phyloP scores from a whole-genome alignment of 768 basidiomycete species.

The Rickenella mellea region DNA sequence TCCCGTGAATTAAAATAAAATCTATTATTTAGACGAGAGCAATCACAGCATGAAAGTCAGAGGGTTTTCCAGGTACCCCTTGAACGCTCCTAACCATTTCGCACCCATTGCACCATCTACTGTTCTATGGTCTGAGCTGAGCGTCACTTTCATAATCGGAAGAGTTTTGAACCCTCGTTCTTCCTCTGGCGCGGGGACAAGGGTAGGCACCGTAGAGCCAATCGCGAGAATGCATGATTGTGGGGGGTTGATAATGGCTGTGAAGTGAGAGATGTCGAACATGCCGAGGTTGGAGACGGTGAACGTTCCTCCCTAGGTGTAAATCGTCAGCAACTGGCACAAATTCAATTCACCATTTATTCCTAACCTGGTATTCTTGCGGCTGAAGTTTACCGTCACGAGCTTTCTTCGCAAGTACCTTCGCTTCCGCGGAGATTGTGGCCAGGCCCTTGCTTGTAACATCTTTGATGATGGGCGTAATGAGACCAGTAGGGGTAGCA shows the following conservation, averaged over 20 bases:
- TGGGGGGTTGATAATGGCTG: constrained; percentile 98
- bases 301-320: constrained; percentile 82
- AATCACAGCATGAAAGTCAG: constrained; percentile 92
- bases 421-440: constrained; percentile 85
- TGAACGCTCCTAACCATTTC: constrained; percentile 87
- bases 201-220: constrained; percentile 75
- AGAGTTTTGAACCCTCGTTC: constrained; percentile 92
- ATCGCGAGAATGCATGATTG: constrained; percentile 97
- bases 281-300: constrained; percentile 99
- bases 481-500: constrained; percentile 89
- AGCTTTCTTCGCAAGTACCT: constrained; percentile 88
- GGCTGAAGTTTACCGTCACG: constrained; percentile 94
- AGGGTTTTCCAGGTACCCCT: constrained; percentile 93
- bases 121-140: constrained; percentile 90
- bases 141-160: constrained; percentile 90
- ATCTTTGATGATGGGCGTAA: constrained; percentile 95
- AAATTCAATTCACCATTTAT: not conserved
- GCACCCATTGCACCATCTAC: constrained; percentile 97
- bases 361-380: constrained; percentile 83
- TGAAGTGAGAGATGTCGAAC: constrained; percentile 92
- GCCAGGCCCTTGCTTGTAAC: constrained; percentile 89
- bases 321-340: not conserved
- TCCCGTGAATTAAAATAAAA: no score
- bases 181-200: constrained; percentile 80
- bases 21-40: no score